Evolutionary conservation across 1,139 yeast genomes (phyloP).

Genomic region (Magnusiomyces magnusii): DNA sequence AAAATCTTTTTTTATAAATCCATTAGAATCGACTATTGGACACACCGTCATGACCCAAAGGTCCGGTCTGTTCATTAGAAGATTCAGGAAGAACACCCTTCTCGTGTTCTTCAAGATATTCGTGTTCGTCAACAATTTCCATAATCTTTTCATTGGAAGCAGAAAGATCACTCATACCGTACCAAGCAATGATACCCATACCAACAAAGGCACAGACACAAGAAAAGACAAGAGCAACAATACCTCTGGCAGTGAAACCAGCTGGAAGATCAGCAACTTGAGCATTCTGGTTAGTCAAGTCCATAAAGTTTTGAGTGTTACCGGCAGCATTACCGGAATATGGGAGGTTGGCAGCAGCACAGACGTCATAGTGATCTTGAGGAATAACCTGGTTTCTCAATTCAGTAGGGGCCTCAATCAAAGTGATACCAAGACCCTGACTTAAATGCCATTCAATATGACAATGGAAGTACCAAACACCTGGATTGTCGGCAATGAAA

Average conservation of each 20-base stretch:
- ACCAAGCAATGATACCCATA: slow-evolving; percentile 62
- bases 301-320: slow-evolving; percentile 50
- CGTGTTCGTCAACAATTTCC: not conserved
- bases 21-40: not conserved
- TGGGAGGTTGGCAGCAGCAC: slow-evolving; percentile 46
- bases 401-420: slow-evolving; percentile 66
- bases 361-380: slow-evolving; percentile 50
- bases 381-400: slow-evolving; percentile 47
- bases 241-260: slow-evolving; percentile 88
- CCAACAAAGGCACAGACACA: slow-evolving; percentile 75
- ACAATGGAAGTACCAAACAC: slow-evolving; percentile 92
- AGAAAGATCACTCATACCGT: slow-evolving; percentile 62
- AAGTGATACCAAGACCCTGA: slow-evolving; percentile 72
- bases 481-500: slow-evolving; percentile 77
- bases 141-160: not conserved
- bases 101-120: not conserved
- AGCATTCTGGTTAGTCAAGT: slow-evolving; percentile 63
- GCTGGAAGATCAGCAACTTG: slow-evolving; percentile 61
- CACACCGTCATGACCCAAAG: not conserved
- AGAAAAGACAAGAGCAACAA: slow-evolving; percentile 78
- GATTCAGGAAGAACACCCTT: not conserved
- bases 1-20: no score
- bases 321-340: slow-evolving; percentile 82
- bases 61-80: not conserved
- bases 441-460: slow-evolving; percentile 92